Conservation (phyloP, 805 yeast genomes). For the Lachancea sp. region DNA sequence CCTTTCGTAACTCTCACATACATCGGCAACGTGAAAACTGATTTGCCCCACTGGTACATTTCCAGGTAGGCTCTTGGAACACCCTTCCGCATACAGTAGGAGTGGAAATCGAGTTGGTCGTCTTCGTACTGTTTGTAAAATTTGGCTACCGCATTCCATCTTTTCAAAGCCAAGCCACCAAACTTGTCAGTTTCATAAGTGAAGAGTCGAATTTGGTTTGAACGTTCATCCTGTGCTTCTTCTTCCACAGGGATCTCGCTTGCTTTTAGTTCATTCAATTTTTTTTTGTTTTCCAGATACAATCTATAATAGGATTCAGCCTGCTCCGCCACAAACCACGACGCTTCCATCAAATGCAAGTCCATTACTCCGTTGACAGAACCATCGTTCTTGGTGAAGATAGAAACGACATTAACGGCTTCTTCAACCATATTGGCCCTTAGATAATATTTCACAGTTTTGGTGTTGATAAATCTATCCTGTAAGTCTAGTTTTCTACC, state of each 20-base stretch:
- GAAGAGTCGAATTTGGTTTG: conserved; percentile 32
- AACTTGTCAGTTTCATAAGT: conserved; percentile 41
- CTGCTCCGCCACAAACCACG: conserved; percentile 79
- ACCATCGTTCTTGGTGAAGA: conserved; percentile 83
- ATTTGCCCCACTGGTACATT: conserved; percentile 78
- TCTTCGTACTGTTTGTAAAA: conserved; percentile 64
- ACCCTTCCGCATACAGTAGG: conserved; percentile 84
- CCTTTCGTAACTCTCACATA: conserved; percentile 67
- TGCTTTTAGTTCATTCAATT: conserved; percentile 15
- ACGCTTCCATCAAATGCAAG: conserved; percentile 82
- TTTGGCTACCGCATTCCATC: conserved; percentile 60
- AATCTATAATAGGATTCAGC: conserved; percentile 75
- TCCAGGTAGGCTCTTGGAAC: conserved; percentile 78
- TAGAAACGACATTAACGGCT: conserved; percentile 65
- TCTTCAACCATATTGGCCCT: conserved; percentile 68
- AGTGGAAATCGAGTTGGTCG: conserved; percentile 94
- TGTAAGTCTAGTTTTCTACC: conserved; percentile 77
- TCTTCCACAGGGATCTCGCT: conserved; percentile 10
- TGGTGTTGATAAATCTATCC: conserved; percentile 87
- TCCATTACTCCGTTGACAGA: conserved; percentile 80
- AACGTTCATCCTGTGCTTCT: conserved; percentile 23
- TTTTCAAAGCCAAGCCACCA: conserved; percentile 71
- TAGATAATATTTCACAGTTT: conserved; percentile 74
- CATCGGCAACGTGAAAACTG: conserved; percentile 60
- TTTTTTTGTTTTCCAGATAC: conserved; percentile 35